Evolutionary conservation across 306 rosid genomes (phyloP).

Genomic region (Astragalus membranaceus): DNA sequence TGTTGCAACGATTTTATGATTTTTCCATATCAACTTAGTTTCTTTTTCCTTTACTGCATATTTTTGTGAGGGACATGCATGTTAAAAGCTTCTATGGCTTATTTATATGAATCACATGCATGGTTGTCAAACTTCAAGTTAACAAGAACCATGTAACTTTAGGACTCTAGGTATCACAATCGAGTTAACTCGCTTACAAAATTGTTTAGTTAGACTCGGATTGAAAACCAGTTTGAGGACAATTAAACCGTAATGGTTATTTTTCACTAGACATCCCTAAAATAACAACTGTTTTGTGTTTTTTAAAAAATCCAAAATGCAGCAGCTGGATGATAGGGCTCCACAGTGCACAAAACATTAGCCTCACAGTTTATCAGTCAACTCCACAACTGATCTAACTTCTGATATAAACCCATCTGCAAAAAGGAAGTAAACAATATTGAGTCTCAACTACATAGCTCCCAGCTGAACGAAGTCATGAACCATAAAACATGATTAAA

Average conservation of each 20-base stretch:
- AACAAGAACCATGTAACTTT: background rate
- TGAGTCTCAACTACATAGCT: background rate
- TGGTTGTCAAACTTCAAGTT: background rate
- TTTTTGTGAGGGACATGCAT: constrained; percentile 29
- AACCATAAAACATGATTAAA: background rate
- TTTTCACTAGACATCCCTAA: background rate
- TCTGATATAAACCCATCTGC: background rate
- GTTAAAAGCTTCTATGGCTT: constrained; percentile 8
- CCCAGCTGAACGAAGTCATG: background rate
- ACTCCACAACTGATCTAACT: background rate
- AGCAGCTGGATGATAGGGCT: background rate
- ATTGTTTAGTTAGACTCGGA: background rate
- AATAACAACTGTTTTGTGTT: background rate
- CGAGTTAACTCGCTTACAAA: background rate
- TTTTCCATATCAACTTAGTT: background rate
- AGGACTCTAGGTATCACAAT: background rate
- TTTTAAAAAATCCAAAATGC: background rate
- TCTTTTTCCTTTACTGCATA: too few relatives aligned
- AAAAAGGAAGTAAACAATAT: background rate
- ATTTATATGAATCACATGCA: constrained; percentile 7
- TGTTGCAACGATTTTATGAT: constrained; percentile 9
- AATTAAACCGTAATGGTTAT: background rate
- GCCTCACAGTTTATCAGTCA: background rate
- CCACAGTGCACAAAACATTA: background rate
- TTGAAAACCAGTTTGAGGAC: background rate